Percentiles rank a stretch among this genome's conserved stretches.
Evolutionary conservation across 257 asterid genomes (phyloP).

Genomic region (Asclepias syriaca): DNA sequence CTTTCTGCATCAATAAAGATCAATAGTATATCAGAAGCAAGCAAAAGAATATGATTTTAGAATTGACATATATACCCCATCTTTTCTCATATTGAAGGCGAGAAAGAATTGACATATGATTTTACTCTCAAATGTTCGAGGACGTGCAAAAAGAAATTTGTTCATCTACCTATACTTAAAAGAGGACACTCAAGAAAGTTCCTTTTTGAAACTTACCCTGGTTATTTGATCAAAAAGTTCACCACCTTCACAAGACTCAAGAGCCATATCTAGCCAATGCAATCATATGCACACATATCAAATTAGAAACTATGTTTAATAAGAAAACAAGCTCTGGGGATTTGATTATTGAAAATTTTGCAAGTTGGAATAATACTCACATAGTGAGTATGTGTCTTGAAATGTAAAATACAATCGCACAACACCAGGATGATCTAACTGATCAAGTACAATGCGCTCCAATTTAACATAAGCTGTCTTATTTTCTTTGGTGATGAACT

Average conservation of each 20-base stretch:
- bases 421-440: conserved; percentile 94
- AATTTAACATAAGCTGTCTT: conserved; percentile 95
- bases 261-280: conserved; percentile 82
- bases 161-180: not conserved
- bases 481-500: conserved; percentile 94
- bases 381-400: conserved; percentile 90
- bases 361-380: conserved; percentile 46
- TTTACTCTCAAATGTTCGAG: not conserved
- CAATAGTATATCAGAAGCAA: conserved; percentile 15
- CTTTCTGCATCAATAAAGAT: conserved; percentile 61
- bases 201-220: conserved; percentile 52
- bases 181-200: not conserved
- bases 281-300: conserved; percentile 26
- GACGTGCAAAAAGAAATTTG: not conserved
- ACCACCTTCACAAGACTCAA: conserved; percentile 98
- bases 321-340: conserved; percentile 2
- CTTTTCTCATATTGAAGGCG: not conserved
- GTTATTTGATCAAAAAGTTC: conserved; percentile 96
- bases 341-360: not conserved
- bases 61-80: not conserved
- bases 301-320: conserved; percentile 9
- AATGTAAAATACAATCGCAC: conserved; percentile 81
- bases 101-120: not conserved
- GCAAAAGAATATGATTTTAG: not conserved
- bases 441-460: conserved; percentile 98